Conservation (phyloP, 129 eudicot species). For the carrot (Daucus carota) region DNA sequence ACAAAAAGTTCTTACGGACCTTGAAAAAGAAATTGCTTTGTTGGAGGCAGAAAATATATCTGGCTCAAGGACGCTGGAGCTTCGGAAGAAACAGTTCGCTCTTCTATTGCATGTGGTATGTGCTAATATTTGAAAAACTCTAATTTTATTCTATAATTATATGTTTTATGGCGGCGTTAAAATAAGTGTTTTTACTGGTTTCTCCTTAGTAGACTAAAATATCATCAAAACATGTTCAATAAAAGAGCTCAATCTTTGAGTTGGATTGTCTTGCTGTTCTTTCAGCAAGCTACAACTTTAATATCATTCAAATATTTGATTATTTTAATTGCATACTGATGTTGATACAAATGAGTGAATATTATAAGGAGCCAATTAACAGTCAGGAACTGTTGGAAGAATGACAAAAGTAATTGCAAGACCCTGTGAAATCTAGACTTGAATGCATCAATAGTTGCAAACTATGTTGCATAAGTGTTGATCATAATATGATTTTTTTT, state of each 20-base stretch:
- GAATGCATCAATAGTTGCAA: not conserved
- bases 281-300: too few relatives aligned
- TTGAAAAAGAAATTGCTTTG: conserved; percentile 74
- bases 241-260: not conserved
- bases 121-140: not conserved
- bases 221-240: not conserved
- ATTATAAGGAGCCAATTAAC: not conserved
- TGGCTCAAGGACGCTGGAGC: conserved; percentile 75
- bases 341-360: not conserved
- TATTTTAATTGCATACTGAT: not conserved
- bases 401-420: not conserved
- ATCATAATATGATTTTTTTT: not conserved
- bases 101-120: conserved; percentile 95
- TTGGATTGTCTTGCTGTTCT: too few relatives aligned
- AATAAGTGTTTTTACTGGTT: conserved; percentile 9
- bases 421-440: not conserved
- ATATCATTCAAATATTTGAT: too few relatives aligned
- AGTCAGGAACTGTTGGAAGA: not conserved
- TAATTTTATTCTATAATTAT: not conserved
- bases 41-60: conserved; percentile 88
- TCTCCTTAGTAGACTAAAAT: not conserved
- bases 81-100: conserved; percentile 88
- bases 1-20: conserved; percentile 59
- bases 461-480: not conserved
- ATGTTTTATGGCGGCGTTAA: not conserved